Evolutionary conservation across 495 filamentous ascomycete genomes (phyloP), one percentile per base, ranked within the genome.

Genomic region (Penicillium macrosclerotiorum): DNA sequence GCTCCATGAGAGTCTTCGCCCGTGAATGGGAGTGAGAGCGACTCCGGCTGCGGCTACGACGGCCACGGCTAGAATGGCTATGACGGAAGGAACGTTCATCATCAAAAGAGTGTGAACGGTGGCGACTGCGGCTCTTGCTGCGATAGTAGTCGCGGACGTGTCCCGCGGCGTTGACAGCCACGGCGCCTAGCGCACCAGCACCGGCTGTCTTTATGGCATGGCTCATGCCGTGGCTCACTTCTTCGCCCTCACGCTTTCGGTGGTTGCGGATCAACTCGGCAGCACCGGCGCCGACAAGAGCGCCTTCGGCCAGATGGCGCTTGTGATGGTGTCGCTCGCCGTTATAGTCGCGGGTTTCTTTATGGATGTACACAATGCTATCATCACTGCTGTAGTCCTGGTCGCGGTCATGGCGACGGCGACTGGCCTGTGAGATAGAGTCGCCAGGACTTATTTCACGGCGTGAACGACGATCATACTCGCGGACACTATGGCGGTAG

Each of bases 271-370:
- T 54, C 3, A 96, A 59, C 32, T 88, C 89, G 3, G 85, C 84
- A 6, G 84, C 77, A 45, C 85, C 90, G 27, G 86, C 78, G 11
- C 89, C 90, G 35, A 88, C 85, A 25, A 92, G 67, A 18, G 88
- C 89, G 26, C 90, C 90, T 69, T 92, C 89, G 18, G 87, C 89
- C n/a, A 95, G 62, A 63, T 94, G 88, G 24, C 86, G 85, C 55
- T 80, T 85, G 60, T 89, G 83, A 49, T 79, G 68, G 12, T 77
- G 77, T 54, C 76, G 78, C 1, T 78, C 72, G 40, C 78, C 81
- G 46, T 63, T 53, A 20, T 82, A 81, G 29, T 78, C 65, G n/a
- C 64, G 67, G 25, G 68, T 73, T 48, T 80, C 77, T 57, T 75
- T 77, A 47, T 69, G 73, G 37, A 82, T 64, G 50, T 77, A 81